Percentiles rank a stretch among this genome's conserved stretches.
phyloP scores from a whole-genome alignment of 2,329 filamentous ascomycete species.

The Exophiala sp. region DNA sequence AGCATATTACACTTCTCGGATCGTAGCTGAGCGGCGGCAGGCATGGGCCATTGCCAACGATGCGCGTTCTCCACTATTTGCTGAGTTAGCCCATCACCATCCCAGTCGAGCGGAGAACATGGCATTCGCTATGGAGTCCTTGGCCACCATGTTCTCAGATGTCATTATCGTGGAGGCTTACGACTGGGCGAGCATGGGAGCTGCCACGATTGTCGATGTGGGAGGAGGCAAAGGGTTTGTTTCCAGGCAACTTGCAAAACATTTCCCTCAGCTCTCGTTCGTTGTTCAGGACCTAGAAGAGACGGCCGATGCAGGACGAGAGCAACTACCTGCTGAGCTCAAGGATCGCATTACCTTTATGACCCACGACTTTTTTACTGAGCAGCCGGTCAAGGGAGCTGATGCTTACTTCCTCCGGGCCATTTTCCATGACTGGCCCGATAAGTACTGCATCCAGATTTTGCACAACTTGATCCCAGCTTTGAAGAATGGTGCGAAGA shows the following conservation, averaged over 20 bases:
- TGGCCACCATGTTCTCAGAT: neutral
- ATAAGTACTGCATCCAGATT: too few species aligned
- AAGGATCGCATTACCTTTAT: too few species aligned
- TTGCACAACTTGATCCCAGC: too few species aligned
- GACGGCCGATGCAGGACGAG: neutral
- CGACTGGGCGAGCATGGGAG: neutral
- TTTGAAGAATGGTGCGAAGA: too few species aligned
- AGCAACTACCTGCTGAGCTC: constrained; percentile 30
- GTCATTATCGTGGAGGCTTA: neutral
- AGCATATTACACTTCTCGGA: neutral
- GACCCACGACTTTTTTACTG: too few species aligned
- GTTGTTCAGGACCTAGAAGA: neutral
- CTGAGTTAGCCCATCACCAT: neutral
- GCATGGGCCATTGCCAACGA: constrained; percentile 3
- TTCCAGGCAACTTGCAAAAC: neutral
- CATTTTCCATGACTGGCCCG: too few species aligned
- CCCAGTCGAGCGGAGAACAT: neutral
- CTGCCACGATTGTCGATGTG: neutral
- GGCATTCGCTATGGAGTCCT: constrained; percentile 1
- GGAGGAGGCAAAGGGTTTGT: constrained; percentile 2
- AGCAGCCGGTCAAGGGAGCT: too few species aligned
- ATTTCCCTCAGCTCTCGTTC: neutral
- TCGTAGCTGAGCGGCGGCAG: neutral
- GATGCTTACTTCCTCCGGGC: too few species aligned
- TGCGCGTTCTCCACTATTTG: neutral